These are phyloP conservation scores for Helotiales sp. DNA, from an alignment of 2,329 filamentous ascomycete species.

Conservation along the genomic window DNA sequence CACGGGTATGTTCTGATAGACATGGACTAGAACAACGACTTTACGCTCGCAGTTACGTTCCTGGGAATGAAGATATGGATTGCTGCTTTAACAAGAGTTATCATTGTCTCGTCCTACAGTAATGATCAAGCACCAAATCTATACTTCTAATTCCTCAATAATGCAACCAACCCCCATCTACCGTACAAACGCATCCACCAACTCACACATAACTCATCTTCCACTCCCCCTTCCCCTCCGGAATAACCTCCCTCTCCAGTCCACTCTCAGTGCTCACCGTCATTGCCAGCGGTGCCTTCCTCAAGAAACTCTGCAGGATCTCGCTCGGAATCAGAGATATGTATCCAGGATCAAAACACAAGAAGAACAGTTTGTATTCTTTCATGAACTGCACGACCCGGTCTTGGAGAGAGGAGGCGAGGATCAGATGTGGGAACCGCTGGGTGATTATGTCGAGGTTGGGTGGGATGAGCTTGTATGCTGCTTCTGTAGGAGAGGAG, in stretches of 20 bases:
- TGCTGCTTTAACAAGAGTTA: too few relatives aligned
- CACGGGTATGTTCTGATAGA: too few relatives aligned
- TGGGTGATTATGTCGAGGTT: background rate
- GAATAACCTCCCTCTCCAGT: background rate
- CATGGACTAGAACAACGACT: too few relatives aligned
- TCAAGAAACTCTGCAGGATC: background rate
- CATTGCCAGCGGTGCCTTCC: background rate
- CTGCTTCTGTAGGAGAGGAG: background rate
- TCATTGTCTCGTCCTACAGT: too few relatives aligned
- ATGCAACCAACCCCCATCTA: too few relatives aligned
- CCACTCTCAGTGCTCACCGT: background rate
- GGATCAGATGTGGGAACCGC: background rate
- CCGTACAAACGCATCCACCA: too few relatives aligned
- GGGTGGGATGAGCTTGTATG: background rate
- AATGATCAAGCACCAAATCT: too few relatives aligned
- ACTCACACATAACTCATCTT: slow-evolving; percentile 9
- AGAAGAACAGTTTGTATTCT: slow-evolving; percentile 3
- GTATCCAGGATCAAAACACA: background rate
- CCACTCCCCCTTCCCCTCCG: background rate
- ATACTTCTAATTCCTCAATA: too few relatives aligned
- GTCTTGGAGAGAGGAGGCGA: background rate
- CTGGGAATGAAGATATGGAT: too few relatives aligned
- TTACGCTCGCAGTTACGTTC: too few relatives aligned
- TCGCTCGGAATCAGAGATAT: background rate
- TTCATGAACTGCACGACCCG: background rate